Conservation (phyloP, 2,329 filamentous ascomycete species). For the Immersiporthe knoxdaviesiana region DNA sequence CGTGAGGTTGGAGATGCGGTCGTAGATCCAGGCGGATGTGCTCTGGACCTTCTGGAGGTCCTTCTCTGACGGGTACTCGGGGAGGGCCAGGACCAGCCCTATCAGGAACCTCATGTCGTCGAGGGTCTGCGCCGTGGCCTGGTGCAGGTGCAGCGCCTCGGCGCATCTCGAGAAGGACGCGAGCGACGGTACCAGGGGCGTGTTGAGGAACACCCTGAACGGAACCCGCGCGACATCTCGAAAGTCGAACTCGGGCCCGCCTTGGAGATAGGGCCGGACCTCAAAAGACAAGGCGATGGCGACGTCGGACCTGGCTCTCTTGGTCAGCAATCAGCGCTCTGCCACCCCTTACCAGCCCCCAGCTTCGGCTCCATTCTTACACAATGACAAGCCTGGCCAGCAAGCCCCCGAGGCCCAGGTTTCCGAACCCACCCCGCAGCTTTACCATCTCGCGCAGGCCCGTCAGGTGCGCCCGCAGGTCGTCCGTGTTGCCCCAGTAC, state of each 20-base stretch:
- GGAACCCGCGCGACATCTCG: constrained; percentile 41
- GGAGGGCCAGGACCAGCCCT: constrained; percentile 46
- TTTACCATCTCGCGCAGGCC: constrained; percentile 54
- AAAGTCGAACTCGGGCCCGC: constrained; percentile 47
- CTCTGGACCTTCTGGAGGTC: constrained; percentile 45
- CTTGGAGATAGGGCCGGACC: constrained; percentile 46
- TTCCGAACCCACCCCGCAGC: constrained; percentile 49
- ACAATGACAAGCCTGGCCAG: constrained; percentile 53
- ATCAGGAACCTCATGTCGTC: constrained; percentile 56
- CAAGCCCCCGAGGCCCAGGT: constrained; percentile 51
- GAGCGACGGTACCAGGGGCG: constrained; percentile 49
- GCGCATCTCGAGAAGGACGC: constrained; percentile 48
- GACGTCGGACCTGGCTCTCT: constrained; percentile 46
- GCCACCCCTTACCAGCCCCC: no score
- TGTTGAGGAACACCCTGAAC: constrained; percentile 50
- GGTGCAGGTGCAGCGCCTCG: constrained; percentile 48
- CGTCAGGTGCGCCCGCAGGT: constrained; percentile 50
- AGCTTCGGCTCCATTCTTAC: constrained; percentile 40
- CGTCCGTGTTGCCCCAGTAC: constrained; percentile 54
- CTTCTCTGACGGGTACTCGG: constrained; percentile 39
- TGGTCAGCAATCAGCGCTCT: not conserved
- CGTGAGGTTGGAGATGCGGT: constrained; percentile 41
- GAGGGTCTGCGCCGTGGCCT: constrained; percentile 51
- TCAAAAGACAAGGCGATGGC: constrained; percentile 54
- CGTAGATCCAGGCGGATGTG: constrained; percentile 45